Evolutionary conservation across 108 stramenopile genomes (phyloP).

Genomic region (Nitzschia inconspicua): DNA sequence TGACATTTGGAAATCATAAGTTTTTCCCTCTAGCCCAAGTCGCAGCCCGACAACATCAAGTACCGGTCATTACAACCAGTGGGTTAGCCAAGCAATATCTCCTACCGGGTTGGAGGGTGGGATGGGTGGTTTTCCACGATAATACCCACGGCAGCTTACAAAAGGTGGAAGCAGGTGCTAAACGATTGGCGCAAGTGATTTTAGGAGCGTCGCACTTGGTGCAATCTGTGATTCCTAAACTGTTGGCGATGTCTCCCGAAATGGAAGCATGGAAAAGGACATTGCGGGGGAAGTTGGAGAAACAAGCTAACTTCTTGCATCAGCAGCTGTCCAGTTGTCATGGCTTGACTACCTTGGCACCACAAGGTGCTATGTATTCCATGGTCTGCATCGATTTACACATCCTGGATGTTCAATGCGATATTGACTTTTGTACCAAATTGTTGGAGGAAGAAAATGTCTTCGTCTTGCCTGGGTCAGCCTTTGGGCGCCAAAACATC

Average conservation of each 20-base stretch:
- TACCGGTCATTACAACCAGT: constrained; percentile 81
- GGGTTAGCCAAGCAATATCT: constrained; percentile 91
- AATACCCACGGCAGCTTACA: constrained; percentile 46
- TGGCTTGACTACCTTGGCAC: constrained; percentile 57
- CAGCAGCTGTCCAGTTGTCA: constrained; percentile 36
- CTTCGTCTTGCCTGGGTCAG: constrained; percentile 81
- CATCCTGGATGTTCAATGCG: constrained; percentile 21
- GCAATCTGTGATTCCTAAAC: constrained; percentile 67
- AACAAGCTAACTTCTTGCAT: constrained; percentile 56
- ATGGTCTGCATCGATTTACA: constrained; percentile 63
- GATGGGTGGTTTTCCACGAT: constrained; percentile 83
- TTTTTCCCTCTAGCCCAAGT: constrained; percentile 76
- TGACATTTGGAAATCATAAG: constrained; percentile 48
- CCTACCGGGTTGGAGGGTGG: constrained; percentile 88
- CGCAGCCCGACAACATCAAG: constrained; percentile 41
- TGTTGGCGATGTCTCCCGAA: constrained; percentile 49
- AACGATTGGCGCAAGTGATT: constrained; percentile 77
- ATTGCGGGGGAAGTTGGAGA: constrained; percentile 47
- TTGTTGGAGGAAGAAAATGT: constrained; percentile 87
- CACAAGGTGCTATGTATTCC: constrained; percentile 88
- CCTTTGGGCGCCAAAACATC: constrained; percentile 65
- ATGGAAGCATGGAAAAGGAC: constrained; percentile 56
- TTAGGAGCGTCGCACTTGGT: constrained; percentile 79
- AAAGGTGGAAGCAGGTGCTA: constrained; percentile 67
- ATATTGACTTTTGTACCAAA: constrained; percentile 63